Evolutionary conservation across 169 alveolate genomes (phyloP).

Genomic region (Eimeria necatrix): DNA sequence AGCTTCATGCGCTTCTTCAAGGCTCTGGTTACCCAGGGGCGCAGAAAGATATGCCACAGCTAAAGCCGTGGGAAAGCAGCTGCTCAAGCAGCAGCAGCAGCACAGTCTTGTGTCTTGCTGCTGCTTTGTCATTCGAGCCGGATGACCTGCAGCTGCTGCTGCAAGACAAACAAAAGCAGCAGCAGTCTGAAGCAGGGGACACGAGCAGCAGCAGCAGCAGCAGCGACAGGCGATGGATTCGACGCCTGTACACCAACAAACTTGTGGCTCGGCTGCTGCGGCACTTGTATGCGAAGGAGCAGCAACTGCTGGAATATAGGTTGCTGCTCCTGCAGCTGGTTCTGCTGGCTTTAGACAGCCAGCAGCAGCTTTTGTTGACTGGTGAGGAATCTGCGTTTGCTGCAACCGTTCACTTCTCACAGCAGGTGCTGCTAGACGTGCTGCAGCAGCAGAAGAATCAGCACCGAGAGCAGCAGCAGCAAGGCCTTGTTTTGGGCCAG

Average conservation of each 20-base stretch:
- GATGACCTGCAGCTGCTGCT: conserved; percentile 44
- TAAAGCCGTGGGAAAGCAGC: conserved; percentile 20
- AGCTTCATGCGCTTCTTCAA: neutral
- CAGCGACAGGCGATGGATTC: conserved; percentile 60
- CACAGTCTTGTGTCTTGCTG: conserved; percentile 55
- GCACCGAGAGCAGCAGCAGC: conserved; percentile 35
- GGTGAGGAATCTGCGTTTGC: conserved; percentile 74
- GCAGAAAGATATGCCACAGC: neutral
- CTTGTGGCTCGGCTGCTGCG: conserved; percentile 67
- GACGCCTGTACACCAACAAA: conserved; percentile 43
- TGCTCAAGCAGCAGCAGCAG: conserved; percentile 53
- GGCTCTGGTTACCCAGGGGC: neutral
- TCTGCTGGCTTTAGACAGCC: conserved; percentile 47
- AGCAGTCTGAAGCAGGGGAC: neutral
- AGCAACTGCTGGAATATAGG: conserved; percentile 63
- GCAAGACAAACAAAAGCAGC: conserved; percentile 29
- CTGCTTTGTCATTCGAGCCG: conserved; percentile 55
- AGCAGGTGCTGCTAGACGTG: conserved; percentile 69
- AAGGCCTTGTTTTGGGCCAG: conserved; percentile 68
- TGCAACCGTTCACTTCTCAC: conserved; percentile 58
- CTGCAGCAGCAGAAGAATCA: conserved; percentile 65
- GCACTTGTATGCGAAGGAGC: conserved; percentile 48
- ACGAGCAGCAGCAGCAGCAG: conserved; percentile 29
- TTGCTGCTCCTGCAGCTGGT: conserved; percentile 73
- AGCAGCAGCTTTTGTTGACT: conserved; percentile 73